Percentiles rank a stretch among this genome's conserved stretches.
Conservation (phyloP, 192 early-diverging fungal species). For the Pilaira anomala region DNA sequence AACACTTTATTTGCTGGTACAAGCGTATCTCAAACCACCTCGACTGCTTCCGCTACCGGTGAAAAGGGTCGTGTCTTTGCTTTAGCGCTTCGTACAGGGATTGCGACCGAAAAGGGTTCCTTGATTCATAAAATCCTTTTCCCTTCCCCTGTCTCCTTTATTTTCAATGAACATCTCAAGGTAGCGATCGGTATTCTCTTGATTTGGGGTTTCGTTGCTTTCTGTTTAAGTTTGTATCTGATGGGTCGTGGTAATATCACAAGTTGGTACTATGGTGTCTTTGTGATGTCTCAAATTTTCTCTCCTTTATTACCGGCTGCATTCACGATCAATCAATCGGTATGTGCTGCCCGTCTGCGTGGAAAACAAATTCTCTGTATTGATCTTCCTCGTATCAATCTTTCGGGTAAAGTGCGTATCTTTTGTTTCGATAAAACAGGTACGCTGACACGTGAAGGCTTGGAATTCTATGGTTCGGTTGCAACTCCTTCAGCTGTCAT, state of each 20-base stretch:
- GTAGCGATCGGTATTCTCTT: constrained; percentile 63
- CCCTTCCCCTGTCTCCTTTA: constrained; percentile 66
- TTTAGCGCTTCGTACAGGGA: constrained; percentile 65
- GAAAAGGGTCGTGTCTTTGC: constrained; percentile 42
- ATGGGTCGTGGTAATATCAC: constrained; percentile 59
- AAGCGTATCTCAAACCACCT: constrained; percentile 54
- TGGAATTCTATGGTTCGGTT: constrained; percentile 59
- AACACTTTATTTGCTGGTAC: constrained; percentile 72
- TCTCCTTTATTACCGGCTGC: constrained; percentile 71
- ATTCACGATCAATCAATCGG: constrained; percentile 70
- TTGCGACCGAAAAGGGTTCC: constrained; percentile 62
- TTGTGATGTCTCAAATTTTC: constrained; percentile 66
- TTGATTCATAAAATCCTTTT: constrained; percentile 77
- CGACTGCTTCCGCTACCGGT: constrained; percentile 6
- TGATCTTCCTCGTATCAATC: constrained; percentile 67
- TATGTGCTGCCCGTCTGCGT: constrained; percentile 60
- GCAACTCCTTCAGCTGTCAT: background rate
- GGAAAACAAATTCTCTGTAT: constrained; percentile 68
- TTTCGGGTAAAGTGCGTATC: constrained; percentile 74
- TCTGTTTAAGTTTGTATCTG: constrained; percentile 52
- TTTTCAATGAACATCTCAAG: constrained; percentile 79
- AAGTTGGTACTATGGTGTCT: constrained; percentile 75
- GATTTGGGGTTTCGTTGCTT: constrained; percentile 62
- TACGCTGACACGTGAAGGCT: constrained; percentile 71
- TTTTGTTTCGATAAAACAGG: constrained; percentile 82